Base-by-base conservation (phyloP, 768 basidiomycete genomes). In the Collybia mongolica region DNA sequence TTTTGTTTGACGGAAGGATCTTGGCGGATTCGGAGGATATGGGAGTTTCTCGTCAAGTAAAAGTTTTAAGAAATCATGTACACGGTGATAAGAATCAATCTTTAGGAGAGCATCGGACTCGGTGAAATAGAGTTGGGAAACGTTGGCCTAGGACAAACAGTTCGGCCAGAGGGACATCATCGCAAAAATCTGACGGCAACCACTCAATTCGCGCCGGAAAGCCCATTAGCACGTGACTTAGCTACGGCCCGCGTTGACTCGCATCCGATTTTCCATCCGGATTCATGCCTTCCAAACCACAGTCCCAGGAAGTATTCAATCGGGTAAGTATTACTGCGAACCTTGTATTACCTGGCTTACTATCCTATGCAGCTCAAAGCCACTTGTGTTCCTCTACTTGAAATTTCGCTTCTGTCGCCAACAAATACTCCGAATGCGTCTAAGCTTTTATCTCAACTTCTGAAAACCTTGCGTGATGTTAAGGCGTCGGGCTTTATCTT, bases 301-400 rank as follows among this genome's bases (percentile, higher is more conserved):
- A 41, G 45, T 56, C 42, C 54, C 63, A 23, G 65, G 63, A 54
- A 9, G 59, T 71, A 12, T 80, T 80, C 53, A 64, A 69, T 55
- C 59, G 65, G 62, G 77, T 77, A 48, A 46, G 60, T 46, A 29
- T 26, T n/a, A 11, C 17, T 32, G 22, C 36, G n/a, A 22, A 12
- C 15, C 9, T 51, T 24, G 2, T 7, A 11, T 36, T 38, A 8
- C 22, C 8, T 17, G 15, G 22, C 39, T 54, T 5, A 56, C n/a
- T 5, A 35, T n/a, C 39, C 14, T n/a, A 44, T 19, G 15, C 49
- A 82, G 80, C 65, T 82, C 48, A 98, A 94, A 71, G 69, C 73
- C 18, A 70, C 83, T 23, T 96, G 93, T 59, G 91, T 97, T 6
- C 83, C 90, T 15, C 73, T 98, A 6, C 79, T 98, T 54, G 83